Conservation (phyloP, 2,329 filamentous ascomycete genomes). For the Aspergillus thermomutatus region DNA sequence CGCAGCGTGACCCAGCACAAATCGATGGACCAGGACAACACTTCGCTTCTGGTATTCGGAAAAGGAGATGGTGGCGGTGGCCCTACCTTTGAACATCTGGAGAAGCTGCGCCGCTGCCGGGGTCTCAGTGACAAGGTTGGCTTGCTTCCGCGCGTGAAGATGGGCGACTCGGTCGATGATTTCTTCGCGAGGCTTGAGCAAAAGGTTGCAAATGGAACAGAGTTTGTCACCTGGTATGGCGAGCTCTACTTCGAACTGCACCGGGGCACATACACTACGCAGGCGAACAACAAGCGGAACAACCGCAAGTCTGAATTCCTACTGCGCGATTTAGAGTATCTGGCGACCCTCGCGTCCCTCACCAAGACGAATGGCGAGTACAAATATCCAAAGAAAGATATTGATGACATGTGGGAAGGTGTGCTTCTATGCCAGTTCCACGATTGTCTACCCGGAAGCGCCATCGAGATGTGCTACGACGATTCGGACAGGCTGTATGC, state of each 20-base stretch:
- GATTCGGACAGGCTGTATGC: constrained; percentile 90
- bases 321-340: constrained; percentile 80
- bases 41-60: constrained; percentile 87
- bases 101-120: constrained; percentile 89
- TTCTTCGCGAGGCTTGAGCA: constrained; percentile 85
- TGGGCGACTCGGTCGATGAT: constrained; percentile 87
- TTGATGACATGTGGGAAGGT: constrained; percentile 94
- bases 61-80: constrained; percentile 96
- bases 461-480: constrained; percentile 97
- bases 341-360: constrained; percentile 81
- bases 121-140: constrained; percentile 86
- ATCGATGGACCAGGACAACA: constrained; percentile 88
- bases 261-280: constrained; percentile 93
- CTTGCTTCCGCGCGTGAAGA: constrained; percentile 77
- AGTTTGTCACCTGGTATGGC: constrained; percentile 94
- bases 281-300: constrained; percentile 94
- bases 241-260: constrained; percentile 98
- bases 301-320: constrained; percentile 83
- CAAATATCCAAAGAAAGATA: constrained; percentile 88
- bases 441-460: constrained; percentile 90
- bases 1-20: constrained; percentile 90
- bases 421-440: constrained; percentile 95
- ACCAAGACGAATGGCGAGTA: constrained; percentile 60
- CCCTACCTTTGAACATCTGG: constrained; percentile 87
- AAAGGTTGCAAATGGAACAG: constrained; percentile 63